Evolutionary conservation across 805 yeast genomes (phyloP), one percentile per base, ranked within the genome.

Genomic region (Schwanniomyces vanrijiae): DNA sequence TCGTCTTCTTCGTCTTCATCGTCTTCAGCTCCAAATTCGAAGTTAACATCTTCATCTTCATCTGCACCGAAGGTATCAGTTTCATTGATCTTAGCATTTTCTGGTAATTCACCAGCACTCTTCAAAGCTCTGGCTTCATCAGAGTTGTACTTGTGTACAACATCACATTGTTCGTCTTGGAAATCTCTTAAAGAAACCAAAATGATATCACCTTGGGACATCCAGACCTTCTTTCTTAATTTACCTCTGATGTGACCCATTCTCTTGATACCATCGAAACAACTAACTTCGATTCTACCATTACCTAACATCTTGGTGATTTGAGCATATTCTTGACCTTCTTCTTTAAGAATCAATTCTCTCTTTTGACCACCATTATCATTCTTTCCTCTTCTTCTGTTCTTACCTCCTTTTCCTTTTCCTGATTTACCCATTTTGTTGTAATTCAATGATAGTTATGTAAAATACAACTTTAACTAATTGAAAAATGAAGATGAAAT

Each of bases 151-250:
- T 94, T 94, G 71, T 92, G 95, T 48, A 94, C 92, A 58, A 94
- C 97, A 69, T 94, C 99, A 78, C 97, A 94, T 70, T 88, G 96
- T 53, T 89, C 96, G 64, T 92, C 97, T 75, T 94, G 97, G 83
- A 94, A 94, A 64, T 94, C 99, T 80, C 99, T 90, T 61, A 94
- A 82, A 6, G 97, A 91, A 41, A 92, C 94, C 65, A 94, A 77
- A 58, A 94, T 90, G 60, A 94, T 94, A 68, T 94, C 99, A 76
- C 99, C 99, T 71, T 90, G 98, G 41, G 88, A 88, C 90, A 94
- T 91, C 99, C 99, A 94, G 51, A 94, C 99, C 82, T 92, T 94
- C 86, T 94, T 94, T 82, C 99, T 88, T 75, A 94, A 82, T 69
- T 94, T 94, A 62, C 99, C 99, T 81, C 99, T 89, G 65, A 94